Percentiles rank a stretch among this genome's conserved stretches.
Conservation (phyloP, 176 grass and related monocot genomes). For the Alopecurus myosuroides region DNA sequence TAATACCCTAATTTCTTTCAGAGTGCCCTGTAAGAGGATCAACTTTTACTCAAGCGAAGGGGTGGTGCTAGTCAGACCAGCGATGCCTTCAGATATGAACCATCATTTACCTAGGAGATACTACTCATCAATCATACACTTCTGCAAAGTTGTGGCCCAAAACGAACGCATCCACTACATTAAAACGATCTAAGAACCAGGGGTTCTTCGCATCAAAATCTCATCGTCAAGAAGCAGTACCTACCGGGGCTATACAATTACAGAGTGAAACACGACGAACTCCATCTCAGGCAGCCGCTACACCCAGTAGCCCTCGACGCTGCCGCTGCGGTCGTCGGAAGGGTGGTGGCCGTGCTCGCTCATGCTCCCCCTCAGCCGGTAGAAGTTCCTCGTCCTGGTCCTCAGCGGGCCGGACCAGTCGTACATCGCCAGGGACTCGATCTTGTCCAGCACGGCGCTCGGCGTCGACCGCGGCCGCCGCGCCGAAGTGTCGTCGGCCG, state of each 20-base stretch:
- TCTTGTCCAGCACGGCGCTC: constrained; percentile 44
- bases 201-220: constrained; percentile 40
- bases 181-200: constrained; percentile 4
- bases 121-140: too few relatives aligned
- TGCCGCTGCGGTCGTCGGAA: constrained; percentile 42
- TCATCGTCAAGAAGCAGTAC: constrained; percentile 5
- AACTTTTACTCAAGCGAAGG: too few relatives aligned
- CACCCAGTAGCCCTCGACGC: constrained; percentile 39
- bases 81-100: neutral
- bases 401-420: constrained; percentile 85
- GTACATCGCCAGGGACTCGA: constrained; percentile 56
- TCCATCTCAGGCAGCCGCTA: neutral
- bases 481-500: constrained; percentile 33
- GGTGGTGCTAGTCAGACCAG: neutral
- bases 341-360: constrained; percentile 82
- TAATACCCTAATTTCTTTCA: too few relatives aligned
- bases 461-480: constrained; percentile 72
- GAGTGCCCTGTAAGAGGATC: too few relatives aligned
- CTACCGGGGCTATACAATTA: constrained; percentile 40
- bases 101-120: too few relatives aligned
- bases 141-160: neutral
- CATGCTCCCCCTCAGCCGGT: constrained; percentile 83
- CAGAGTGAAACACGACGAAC: neutral
- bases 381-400: constrained; percentile 58
- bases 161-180: constrained; percentile 10